Conservation (phyloP, 371 early-diverging fungal genomes). For the Mortierella polycephala region DNA sequence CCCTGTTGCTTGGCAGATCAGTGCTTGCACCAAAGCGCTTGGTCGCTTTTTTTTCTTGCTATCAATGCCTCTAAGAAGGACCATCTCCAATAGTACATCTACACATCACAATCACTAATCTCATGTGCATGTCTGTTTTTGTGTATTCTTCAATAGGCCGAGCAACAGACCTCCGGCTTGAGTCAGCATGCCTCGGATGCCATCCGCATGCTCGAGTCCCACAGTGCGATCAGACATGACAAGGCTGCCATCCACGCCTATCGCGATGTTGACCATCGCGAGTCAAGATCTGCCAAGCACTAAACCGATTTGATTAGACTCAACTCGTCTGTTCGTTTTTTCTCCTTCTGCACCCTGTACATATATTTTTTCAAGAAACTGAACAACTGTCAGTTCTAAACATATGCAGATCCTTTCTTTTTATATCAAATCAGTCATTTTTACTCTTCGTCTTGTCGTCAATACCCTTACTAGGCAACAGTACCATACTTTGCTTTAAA, state of each 20-base stretch:
- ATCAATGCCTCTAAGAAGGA: too few relatives aligned
- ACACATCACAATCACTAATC: too few relatives aligned
- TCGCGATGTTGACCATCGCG: constrained; percentile 45
- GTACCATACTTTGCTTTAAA: too few relatives aligned
- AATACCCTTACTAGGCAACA: too few relatives aligned
- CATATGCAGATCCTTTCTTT: not conserved
- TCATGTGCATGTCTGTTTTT: not conserved
- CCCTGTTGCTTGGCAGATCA: too few relatives aligned
- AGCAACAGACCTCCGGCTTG: constrained; percentile 21
- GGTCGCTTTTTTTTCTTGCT: too few relatives aligned
- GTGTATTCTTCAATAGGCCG: constrained; percentile 9
- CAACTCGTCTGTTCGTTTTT: not conserved
- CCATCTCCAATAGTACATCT: too few relatives aligned
- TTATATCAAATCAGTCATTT: too few relatives aligned
- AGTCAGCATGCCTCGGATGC: constrained; percentile 54
- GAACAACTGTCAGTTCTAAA: too few relatives aligned
- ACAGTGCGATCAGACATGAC: constrained; percentile 48
- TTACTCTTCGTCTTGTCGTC: too few relatives aligned
- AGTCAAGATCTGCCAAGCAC: constrained; percentile 43
- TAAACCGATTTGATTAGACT: not conserved
- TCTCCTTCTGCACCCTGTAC: constrained; percentile 3
- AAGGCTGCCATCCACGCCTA: constrained; percentile 43
- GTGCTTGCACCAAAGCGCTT: too few relatives aligned
- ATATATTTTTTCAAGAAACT: constrained; percentile 8
- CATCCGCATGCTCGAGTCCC: constrained; percentile 48